These are phyloP conservation scores for Panaeolus cyanescens DNA, from an alignment of 768 basidiomycete species.

Conservation along the genomic window DNA sequence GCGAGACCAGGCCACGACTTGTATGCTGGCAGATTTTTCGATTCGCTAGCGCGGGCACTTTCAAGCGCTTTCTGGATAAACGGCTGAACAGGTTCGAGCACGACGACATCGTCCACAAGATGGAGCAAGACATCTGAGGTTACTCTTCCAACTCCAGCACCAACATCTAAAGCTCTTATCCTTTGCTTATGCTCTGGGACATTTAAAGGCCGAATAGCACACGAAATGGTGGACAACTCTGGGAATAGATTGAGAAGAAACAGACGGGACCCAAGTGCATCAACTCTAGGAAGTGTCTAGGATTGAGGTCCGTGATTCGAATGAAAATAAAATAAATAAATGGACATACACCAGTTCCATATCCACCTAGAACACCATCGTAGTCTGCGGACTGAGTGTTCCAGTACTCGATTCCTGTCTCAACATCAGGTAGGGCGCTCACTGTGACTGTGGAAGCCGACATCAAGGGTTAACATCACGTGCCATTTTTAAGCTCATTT, in stretches of 20 bases:
- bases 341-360: constrained; percentile 61
- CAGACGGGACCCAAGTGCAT: constrained; percentile 87
- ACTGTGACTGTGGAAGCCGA: constrained; percentile 1
- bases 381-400: constrained; percentile 74
- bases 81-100: constrained; percentile 83
- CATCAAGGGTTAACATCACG: constrained; percentile 19
- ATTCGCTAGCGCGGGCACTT: constrained; percentile 34
- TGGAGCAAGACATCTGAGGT: constrained; percentile 88
- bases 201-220: constrained; percentile 60
- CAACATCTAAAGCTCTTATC: constrained; percentile 86
- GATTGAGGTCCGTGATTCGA: constrained; percentile 6
- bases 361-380: constrained; percentile 81
- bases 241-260: constrained; percentile 85
- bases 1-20: constrained; percentile 68
- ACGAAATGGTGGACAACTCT: constrained; percentile 74
- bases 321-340: constrained; percentile 29
- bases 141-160: constrained; percentile 92
- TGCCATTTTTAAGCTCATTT: constrained; percentile 16
- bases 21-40: constrained; percentile 19
- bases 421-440: constrained; percentile 51
- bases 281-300: constrained; percentile 86
- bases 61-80: constrained; percentile 76
- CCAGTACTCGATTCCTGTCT: constrained; percentile 90
- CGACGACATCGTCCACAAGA: constrained; percentile 83
- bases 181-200: constrained; percentile 19